Evolutionary conservation across 805 yeast genomes (phyloP), one percentile per base, ranked within the genome.

Genomic region (Lachancea kluyveri): DNA sequence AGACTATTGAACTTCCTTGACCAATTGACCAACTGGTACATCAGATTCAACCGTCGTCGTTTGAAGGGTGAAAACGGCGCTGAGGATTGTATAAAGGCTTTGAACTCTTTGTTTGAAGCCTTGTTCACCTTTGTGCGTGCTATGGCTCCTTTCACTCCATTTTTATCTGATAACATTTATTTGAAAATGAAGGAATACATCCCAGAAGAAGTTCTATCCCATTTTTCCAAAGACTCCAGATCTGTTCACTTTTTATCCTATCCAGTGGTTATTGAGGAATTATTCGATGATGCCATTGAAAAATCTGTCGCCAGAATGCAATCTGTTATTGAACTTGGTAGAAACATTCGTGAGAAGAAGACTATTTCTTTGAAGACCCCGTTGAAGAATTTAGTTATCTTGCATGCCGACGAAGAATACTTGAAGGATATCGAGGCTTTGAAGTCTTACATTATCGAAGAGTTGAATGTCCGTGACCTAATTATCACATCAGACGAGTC

Each of bases 71-170:
- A 81, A 54, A 79, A 73, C 39, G 96, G 95, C 39, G 62, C 74
- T 31, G 80, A 77, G 35, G 98, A 92, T 56, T 81, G 96, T 50
- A 60, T 77, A 47, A 74, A 73, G 51, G 96, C 96, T 28, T 72
- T 92, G 52, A 92, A 92, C 65, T 83, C 96, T 15, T 68, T 92
- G 60, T 78, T 88, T 36, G 95, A 87, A 59, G 95, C 92, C 20
- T 68, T 88, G 48, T 82, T 83, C 60, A 85, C 86, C 27, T 77
- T 92, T 53, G 80, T 77, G 31, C 78, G 96, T 58, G 94, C 95
- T 29, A 90, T 92, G 96, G 97, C 97, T 37, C 98, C 99, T 45
- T 92, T 92, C 67, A 88, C 97, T 32, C 99, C 99, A 44, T 94
- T 80, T 72, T 70, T 94, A 60, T 70, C 97, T 30, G 99, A 92